Percentiles rank a stretch among this genome's conserved stretches.
Conservation (phyloP, 371 early-diverging fungal species). For the Capillidium rhysosporum region DNA sequence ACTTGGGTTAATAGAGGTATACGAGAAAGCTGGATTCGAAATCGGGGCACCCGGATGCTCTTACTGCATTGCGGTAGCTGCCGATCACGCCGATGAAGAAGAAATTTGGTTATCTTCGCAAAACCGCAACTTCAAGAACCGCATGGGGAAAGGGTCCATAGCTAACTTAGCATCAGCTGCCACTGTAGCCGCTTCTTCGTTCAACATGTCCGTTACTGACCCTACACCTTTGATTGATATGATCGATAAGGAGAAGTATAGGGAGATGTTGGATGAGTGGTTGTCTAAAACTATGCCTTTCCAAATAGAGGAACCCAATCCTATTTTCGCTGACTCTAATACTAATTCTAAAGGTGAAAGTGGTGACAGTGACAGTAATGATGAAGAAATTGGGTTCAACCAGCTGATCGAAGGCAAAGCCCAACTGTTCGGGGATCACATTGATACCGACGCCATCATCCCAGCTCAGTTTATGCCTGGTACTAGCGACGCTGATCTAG, state of each 20-base stretch:
- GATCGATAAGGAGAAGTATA: constrained; percentile 33
- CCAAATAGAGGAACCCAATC: constrained; percentile 39
- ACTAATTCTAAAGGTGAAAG: background rate
- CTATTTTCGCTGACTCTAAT: constrained; percentile 19
- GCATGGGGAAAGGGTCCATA: constrained; percentile 64
- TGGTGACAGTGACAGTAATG: constrained; percentile 9
- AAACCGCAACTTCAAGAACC: constrained; percentile 64
- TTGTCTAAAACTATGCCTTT: constrained; percentile 30
- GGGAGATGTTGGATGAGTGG: constrained; percentile 35
- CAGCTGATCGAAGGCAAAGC: constrained; percentile 32
- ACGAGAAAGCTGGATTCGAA: constrained; percentile 49
- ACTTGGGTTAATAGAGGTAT: constrained; percentile 42
- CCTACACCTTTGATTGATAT: constrained; percentile 35
- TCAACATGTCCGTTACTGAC: constrained; percentile 44
- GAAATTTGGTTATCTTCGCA: constrained; percentile 61
- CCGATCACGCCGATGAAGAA: constrained; percentile 52
- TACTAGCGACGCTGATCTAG: constrained; percentile 36
- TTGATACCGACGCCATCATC: constrained; percentile 61
- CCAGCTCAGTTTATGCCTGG: constrained; percentile 65
- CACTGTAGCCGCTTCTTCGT: constrained; percentile 59
- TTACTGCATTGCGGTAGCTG: constrained; percentile 60
- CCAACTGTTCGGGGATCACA: constrained; percentile 47
- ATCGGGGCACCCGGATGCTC: constrained; percentile 63
- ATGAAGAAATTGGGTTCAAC: constrained; percentile 15
- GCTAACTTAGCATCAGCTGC: constrained; percentile 54